These are phyloP conservation scores for Termitomyces sp. DNA, from an alignment of 768 basidiomycete genomes.

Conservation along the genomic window DNA sequence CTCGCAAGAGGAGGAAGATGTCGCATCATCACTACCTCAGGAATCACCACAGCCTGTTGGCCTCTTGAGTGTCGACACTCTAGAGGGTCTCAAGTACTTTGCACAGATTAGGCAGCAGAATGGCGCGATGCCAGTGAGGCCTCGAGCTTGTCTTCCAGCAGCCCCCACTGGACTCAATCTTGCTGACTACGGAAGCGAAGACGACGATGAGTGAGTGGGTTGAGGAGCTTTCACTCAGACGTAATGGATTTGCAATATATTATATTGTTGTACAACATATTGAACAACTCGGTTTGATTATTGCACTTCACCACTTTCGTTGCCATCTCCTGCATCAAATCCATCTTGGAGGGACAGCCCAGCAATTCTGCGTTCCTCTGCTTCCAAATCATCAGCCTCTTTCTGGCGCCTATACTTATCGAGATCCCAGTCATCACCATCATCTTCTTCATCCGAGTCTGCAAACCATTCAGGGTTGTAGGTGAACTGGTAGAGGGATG, in stretches of 20 bases:
- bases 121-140: constrained; percentile 27
- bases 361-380: constrained; percentile 48
- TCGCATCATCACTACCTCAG: constrained; percentile 16
- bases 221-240: background rate
- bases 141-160: constrained; percentile 25
- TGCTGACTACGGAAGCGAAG: constrained; percentile 76
- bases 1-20: constrained; percentile 11
- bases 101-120: constrained; percentile 78
- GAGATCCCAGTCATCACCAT: constrained; percentile 54
- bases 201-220: constrained; percentile 28
- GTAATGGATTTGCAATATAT: constrained; percentile 5
- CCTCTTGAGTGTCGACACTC: constrained; percentile 74
- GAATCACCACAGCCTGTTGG: constrained; percentile 40
- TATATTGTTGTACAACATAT: constrained; percentile 13
- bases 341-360: constrained; percentile 32
- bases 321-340: constrained; percentile 20
- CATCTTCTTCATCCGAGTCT: constrained; percentile 54
- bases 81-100: constrained; percentile 89
- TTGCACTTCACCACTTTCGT: constrained; percentile 23
- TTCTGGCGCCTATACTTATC: constrained; percentile 54
- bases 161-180: constrained; percentile 50
- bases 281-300: constrained; percentile 1
- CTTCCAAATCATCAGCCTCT: constrained; percentile 52
- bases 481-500: constrained; percentile 57
- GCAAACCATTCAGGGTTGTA: constrained; percentile 95